Evolutionary conservation across 139 green algal genomes (phyloP).

Genomic region (Tetradesmus lagerheimii): DNA sequence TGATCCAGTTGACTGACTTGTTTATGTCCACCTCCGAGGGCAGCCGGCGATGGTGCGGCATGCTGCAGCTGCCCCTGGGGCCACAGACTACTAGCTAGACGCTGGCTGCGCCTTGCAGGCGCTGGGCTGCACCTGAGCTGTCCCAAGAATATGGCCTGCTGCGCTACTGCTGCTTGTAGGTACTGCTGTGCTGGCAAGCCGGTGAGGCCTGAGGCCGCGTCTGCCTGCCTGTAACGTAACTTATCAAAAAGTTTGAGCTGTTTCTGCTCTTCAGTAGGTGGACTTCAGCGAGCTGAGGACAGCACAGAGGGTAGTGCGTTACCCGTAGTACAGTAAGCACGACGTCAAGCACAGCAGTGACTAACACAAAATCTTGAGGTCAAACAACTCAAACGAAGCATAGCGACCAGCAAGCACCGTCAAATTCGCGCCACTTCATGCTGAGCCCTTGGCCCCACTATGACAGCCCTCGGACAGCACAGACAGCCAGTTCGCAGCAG

Average conservation of each 20-base stretch:
- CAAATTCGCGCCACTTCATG: background rate
- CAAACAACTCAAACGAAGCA: background rate
- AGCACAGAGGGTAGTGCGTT: background rate
- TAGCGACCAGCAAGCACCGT: background rate
- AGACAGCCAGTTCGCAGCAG: background rate
- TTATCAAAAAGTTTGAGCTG: background rate
- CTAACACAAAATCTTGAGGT: background rate
- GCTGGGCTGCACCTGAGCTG: background rate
- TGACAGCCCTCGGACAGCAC: background rate
- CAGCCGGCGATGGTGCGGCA: conserved; percentile 17
- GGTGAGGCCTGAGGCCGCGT: background rate
- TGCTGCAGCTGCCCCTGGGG: background rate
- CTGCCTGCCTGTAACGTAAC: background rate
- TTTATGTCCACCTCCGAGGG: conserved; percentile 66
- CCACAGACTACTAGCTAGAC: background rate
- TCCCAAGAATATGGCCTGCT: background rate
- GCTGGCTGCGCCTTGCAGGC: background rate
- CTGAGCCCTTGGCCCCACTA: background rate
- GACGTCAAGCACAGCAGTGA: background rate
- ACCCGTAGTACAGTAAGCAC: background rate
- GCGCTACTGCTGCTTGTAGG: background rate
- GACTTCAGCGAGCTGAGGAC: background rate
- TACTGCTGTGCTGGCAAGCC: background rate
- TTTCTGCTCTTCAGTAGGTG: background rate
- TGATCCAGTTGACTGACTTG: conserved; percentile 87